phyloP scores from a whole-genome alignment of 768 basidiomycete genomes.

The Russula sp. region DNA sequence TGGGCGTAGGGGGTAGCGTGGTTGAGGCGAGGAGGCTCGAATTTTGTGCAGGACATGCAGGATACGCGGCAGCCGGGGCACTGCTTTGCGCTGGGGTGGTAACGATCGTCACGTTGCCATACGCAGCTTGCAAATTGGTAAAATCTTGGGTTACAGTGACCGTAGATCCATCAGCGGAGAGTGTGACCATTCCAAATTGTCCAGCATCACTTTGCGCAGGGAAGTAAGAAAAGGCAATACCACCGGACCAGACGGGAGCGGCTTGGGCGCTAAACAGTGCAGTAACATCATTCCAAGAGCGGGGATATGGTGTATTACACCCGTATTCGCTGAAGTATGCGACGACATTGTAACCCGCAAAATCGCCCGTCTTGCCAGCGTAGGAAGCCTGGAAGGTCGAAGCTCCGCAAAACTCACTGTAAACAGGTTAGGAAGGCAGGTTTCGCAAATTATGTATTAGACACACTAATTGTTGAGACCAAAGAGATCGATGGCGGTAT shows the following conservation, averaged over 20 bases:
- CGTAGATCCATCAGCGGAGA: conserved; percentile 56
- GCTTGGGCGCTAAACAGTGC: conserved; percentile 68
- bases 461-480: conserved; percentile 84
- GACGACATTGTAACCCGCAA: conserved; percentile 60
- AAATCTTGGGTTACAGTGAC: conserved; percentile 69
- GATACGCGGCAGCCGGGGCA: conserved; percentile 44
- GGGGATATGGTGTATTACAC: conserved; percentile 53
- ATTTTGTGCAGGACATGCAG: conserved; percentile 42
- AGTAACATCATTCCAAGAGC: conserved; percentile 73
- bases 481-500: conserved; percentile 71
- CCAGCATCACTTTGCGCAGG: conserved; percentile 65
- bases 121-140: conserved; percentile 53
- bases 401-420: conserved; percentile 77
- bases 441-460: neutral
- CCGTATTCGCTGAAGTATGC: conserved; percentile 92
- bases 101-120: conserved; percentile 46
- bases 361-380: conserved; percentile 45
- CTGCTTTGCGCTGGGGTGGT: conserved; percentile 53
- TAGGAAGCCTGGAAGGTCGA: conserved; percentile 52
- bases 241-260: conserved; percentile 80
- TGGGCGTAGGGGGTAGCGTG: conserved; percentile 77
- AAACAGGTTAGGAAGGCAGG: conserved; percentile 13
- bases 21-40: conserved; percentile 56
- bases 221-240: conserved; percentile 87
- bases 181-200: conserved; percentile 79